Evolutionary conservation across 495 filamentous ascomycete genomes (phyloP), one percentile per base, ranked within the genome.

Genomic region (Talaromyces adpressus): DNA sequence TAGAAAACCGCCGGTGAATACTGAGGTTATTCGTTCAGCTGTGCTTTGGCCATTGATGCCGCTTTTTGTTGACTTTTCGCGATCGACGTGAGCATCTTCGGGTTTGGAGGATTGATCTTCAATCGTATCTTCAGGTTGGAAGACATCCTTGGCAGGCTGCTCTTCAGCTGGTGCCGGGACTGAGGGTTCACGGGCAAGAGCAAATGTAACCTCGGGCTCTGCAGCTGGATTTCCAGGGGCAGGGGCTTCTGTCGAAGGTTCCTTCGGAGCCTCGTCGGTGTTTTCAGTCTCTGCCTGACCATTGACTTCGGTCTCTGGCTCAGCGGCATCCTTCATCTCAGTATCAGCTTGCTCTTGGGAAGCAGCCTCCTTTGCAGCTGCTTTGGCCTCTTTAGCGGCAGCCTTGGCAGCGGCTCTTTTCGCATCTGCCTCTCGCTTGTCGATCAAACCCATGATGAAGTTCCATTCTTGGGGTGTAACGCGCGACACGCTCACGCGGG

Each of bases 401-500:
- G 61, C 29, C n/a, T 16, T 12, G 51, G 62, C 56, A 22, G n/a
- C 16, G 5, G 53, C 52, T 9, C 25, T 29, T 20, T 59, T 59
- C 12, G 27, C 27, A 14, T 30, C 62, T 23, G 34, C 60, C 64
- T 72, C 71, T 6, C 76, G 70, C 65, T 78, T 72, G 36, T 82
- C 83, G 8, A 85, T 68, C 47, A 86, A 64, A 5, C 76, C 74
- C 67, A 88, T 79, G 63, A 98, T 85, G 70, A 89, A 93, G 23
- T 90, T 78, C 91, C 93, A 98, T 73, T 97, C 89, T 1, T 73
- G 77, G 29, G 78, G 75, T 5, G 78, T 82, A 14, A 98, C 91
- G 47, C 84, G 85, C 47, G 88, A 91, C 23, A 98, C 92, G 72
- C 93, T 97, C 27, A 98, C 74, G 47, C 94, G 81, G 6, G 84